Evolutionary conservation across 1,284 basidiomycete species (phyloP).

Genomic region (Marasmius sp.): DNA sequence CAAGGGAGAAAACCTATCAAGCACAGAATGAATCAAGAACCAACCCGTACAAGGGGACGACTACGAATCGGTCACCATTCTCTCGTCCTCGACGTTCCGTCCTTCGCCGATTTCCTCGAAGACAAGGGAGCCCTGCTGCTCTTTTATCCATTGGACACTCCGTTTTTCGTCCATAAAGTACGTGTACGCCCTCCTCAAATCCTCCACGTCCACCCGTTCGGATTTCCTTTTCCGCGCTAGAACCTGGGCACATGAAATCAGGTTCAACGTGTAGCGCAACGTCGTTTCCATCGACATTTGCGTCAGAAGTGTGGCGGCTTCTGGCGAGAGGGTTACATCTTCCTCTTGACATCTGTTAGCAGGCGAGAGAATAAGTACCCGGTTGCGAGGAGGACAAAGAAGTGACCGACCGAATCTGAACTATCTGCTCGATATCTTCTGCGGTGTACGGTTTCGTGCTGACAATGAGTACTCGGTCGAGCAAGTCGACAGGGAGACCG

Average conservation of each 20-base stretch:
- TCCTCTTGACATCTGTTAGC: constrained; percentile 85
- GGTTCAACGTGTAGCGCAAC: constrained; percentile 86
- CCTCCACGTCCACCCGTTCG: constrained; percentile 77
- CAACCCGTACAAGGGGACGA: neutral
- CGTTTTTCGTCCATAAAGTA: constrained; percentile 97
- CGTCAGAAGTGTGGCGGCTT: constrained; percentile 78
- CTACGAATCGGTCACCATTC: constrained; percentile 23
- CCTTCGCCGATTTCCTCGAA: constrained; percentile 62
- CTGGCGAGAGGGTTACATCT: constrained; percentile 82
- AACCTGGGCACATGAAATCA: constrained; percentile 89
- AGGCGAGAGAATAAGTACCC: constrained; percentile 3
- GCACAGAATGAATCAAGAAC: too few relatives aligned
- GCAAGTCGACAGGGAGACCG: constrained; percentile 91
- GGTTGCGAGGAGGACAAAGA: constrained; percentile 3
- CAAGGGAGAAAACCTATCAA: neutral
- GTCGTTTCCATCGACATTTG: constrained; percentile 87
- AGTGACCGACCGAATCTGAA: constrained; percentile 78
- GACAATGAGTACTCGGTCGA: constrained; percentile 95
- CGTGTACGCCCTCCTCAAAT: constrained; percentile 80
- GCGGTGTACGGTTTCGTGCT: constrained; percentile 87
- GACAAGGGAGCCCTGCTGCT: constrained; percentile 71
- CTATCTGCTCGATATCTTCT: constrained; percentile 88
- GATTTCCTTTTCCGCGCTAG: constrained; percentile 82
- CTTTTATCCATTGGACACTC: constrained; percentile 93
- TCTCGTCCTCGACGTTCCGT: constrained; percentile 20